Conservation (phyloP, 345 rosid genomes). For the Lumnitzera racemosa region DNA sequence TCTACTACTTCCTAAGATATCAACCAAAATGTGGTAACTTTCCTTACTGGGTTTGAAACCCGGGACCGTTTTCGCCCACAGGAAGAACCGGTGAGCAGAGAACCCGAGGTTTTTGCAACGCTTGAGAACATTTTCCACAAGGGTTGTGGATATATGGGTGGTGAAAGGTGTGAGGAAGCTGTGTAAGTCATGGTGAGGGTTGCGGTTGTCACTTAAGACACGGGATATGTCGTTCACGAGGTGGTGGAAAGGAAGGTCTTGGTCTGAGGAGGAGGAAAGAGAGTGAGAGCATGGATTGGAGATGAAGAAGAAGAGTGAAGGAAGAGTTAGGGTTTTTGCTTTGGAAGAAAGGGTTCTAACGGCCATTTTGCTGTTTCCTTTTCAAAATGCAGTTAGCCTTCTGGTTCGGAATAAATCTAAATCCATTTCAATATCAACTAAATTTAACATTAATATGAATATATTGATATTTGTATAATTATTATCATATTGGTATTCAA, state of each 20-base stretch:
- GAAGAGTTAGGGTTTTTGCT: too few species aligned
- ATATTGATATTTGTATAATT: too few species aligned
- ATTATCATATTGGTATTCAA: too few species aligned
- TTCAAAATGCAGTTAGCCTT: too few species aligned
- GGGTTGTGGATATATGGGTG: constrained; percentile 38
- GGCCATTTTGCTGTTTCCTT: too few species aligned
- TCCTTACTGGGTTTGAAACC: constrained; percentile 48
- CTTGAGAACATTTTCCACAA: constrained; percentile 73
- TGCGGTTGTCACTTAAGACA: constrained; percentile 63
- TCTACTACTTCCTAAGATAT: constrained; percentile 51
- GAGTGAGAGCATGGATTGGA: constrained; percentile 10
- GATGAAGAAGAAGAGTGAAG: constrained; percentile 3
- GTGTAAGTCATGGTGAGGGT: constrained; percentile 70
- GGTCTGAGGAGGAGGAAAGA: constrained; percentile 9
- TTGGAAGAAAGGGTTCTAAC: too few species aligned
- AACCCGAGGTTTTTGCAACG: constrained; percentile 78
- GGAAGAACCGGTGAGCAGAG: constrained; percentile 79
- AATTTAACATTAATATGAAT: too few species aligned
- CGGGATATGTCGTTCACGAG: constrained; percentile 70
- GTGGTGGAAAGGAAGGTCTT: constrained; percentile 21
- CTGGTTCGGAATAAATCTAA: too few species aligned
- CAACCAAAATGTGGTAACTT: constrained; percentile 64
- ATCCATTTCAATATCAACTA: too few species aligned
- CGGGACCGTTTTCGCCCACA: constrained; percentile 68
- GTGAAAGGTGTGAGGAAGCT: constrained; percentile 40